A percentile compares a stretch with the other conserved stretches of the same genome.
phyloP scores from a whole-genome alignment of 2,329 filamentous ascomycete genomes.

The Talaromyces piceae region DNA sequence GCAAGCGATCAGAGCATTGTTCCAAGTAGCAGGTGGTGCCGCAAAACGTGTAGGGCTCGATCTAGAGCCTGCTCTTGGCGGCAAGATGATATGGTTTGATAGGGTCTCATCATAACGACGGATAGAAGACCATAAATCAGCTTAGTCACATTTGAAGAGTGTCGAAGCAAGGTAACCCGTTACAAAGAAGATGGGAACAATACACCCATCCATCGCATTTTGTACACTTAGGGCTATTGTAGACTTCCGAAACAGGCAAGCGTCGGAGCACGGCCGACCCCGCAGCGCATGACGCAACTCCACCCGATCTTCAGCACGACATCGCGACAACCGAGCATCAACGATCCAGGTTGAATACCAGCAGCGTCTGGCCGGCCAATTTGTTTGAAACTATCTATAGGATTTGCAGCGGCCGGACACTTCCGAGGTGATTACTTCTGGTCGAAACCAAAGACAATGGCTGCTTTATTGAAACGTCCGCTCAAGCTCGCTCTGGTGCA shows the following conservation, averaged over 20 bases:
- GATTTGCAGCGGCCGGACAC: no score
- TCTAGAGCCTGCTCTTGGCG: conserved; percentile 1
- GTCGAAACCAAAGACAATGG: conserved; percentile 30
- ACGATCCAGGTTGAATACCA: no score
- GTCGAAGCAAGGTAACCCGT: no score
- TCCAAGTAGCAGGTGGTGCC: neutral
- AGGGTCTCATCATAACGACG: neutral
- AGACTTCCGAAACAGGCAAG: neutral
- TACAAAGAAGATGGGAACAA: no score
- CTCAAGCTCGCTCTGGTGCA: conserved; percentile 77
- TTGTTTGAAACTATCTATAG: no score
- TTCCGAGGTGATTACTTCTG: neutral
- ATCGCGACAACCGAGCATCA: neutral
- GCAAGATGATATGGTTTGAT: conserved; percentile 1
- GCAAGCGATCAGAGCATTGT: neutral
- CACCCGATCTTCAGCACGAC: neutral
- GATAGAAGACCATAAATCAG: no score
- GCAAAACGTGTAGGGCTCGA: neutral
- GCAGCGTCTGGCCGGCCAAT: neutral
- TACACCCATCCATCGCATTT: no score
- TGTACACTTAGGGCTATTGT: neutral
- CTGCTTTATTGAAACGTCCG: conserved; percentile 61
- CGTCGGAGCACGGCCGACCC: neutral
- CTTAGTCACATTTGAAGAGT: no score
- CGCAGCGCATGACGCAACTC: conserved; percentile 4